Base-by-base conservation (phyloP, 2,329 filamentous ascomycete species). In the Penicillium sp. region DNA sequence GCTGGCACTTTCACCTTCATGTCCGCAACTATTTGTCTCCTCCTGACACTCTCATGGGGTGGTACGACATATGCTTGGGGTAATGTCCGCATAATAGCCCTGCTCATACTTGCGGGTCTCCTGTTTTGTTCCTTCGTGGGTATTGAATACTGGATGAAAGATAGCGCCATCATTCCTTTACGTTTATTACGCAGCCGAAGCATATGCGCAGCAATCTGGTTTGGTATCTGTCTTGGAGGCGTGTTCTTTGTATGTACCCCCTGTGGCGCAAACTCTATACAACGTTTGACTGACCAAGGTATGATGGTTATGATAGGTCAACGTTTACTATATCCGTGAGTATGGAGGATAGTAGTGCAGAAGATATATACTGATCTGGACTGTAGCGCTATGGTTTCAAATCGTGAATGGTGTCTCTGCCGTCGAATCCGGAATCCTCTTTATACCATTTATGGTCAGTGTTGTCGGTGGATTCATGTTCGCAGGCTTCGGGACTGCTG, bases 141-240 rank as follows among this genome's bases (percentile, higher is more conserved):
- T 21, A 39, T 53, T 14, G 39, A 53, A 47, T 11, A 29, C 51
- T 53, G 41, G 51, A 53, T 35, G 41, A 53, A 53, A 29, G 51
- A 53, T 35, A 24, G 33, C 19, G 51, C 51, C 13, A 53, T 53
- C 33, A 22, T 46, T 37, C 51, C 41, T 53, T 47, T 46, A 39
- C 51, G 51, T 10, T 47, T 53, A 46, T 43, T 53, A 11, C 51
- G 43, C 13, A 53, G 27, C n/a, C 51, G 51, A 53, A 53, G 51
- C 14, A 53, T 53, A 53, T 13, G 26, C 26, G 51, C 51, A 22
- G 51, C 43, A n/a, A 53, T 53, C 27, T 53, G 33, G 27, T 53
- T 53, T 53, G 51, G 51, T 11, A 47, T 53, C 8, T 53, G 51
- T 11, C 51, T 53, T 29, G 51, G 51, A 47, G 51, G 51, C 41